These are phyloP conservation scores for Epichloe scottii DNA, from an alignment of 2,329 filamentous ascomycete species.

Conservation along the genomic window DNA sequence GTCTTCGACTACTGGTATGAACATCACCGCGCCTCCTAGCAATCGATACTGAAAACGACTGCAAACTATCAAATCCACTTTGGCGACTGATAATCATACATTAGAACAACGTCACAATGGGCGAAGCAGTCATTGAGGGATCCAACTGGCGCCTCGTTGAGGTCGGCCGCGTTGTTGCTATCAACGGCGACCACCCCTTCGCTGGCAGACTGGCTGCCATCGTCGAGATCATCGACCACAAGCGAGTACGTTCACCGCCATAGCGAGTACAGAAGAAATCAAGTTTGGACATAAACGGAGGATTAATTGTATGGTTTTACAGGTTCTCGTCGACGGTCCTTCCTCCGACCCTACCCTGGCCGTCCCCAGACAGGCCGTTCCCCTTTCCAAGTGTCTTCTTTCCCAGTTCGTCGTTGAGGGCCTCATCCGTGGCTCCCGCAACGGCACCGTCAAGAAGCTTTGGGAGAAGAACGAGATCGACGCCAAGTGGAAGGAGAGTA, in stretches of 20 bases:
- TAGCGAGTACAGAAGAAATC: neutral
- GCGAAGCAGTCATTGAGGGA: conserved; percentile 69
- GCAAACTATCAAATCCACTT: conserved; percentile 2
- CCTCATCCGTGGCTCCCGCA: conserved; percentile 75
- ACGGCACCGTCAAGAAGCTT: conserved; percentile 67
- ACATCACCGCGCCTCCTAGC: conserved; percentile 10
- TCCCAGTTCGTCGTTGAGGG: conserved; percentile 79
- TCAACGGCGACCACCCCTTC: conserved; percentile 67
- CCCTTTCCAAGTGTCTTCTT: conserved; percentile 74
- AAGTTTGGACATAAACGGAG: neutral
- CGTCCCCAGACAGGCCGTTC: conserved; percentile 76
- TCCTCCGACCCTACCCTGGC: conserved; percentile 65
- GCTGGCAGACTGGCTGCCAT: conserved; percentile 82
- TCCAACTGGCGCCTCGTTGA: conserved; percentile 92
- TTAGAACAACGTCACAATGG: conserved; percentile 59
- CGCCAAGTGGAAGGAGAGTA: conserved; percentile 80
- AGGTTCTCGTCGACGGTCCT: conserved; percentile 96
- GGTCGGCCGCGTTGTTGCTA: conserved; percentile 92
- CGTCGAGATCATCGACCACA: conserved; percentile 99
- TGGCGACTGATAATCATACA: conserved; percentile 20
- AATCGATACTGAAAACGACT: neutral
- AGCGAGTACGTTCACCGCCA: conserved; percentile 77
- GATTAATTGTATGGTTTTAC: conserved; percentile 10
- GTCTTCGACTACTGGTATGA: conserved; percentile 28
- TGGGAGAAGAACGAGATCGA: conserved; percentile 93